phyloP scores from a whole-genome alignment of 2,329 filamentous ascomycete species.

The Hypoxylon sp. region DNA sequence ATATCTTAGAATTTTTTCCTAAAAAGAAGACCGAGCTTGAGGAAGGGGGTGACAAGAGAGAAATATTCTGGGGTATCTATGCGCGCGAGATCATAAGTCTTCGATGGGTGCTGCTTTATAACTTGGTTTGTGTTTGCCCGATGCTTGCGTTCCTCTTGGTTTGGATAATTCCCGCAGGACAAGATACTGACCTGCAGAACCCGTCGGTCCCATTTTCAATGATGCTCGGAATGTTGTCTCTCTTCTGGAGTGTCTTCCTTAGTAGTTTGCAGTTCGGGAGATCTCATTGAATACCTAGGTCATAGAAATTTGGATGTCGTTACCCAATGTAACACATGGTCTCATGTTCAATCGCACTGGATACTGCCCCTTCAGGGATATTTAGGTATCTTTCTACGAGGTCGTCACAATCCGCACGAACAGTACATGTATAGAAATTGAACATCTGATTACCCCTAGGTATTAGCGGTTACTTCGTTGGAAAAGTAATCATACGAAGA shows the following conservation, averaged over 20 bases:
- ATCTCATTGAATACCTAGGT: neutral
- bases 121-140: slow-evolving; percentile 10
- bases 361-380: no score
- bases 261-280: slow-evolving; percentile 19
- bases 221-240: slow-evolving; percentile 16
- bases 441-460: no score
- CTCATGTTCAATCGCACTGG: no score
- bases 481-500: no score
- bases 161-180: neutral
- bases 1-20: slow-evolving; percentile 6
- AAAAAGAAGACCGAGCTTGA: slow-evolving; percentile 14
- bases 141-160: slow-evolving; percentile 4
- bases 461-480: no score
- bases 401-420: no score
- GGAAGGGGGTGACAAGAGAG: slow-evolving; percentile 8
- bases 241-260: slow-evolving; percentile 26
- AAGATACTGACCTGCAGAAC: slow-evolving; percentile 12
- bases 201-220: slow-evolving; percentile 15
- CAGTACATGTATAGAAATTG: no score
- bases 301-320: neutral
- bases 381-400: no score
- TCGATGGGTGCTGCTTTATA: slow-evolving; percentile 15
- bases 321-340: no score
- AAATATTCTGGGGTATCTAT: slow-evolving; percentile 28
- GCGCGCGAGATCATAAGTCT: slow-evolving; percentile 18